Percentiles rank a stretch among this genome's conserved stretches.
Evolutionary conservation across 495 filamentous ascomycete genomes (phyloP).

Genomic region (Echria macrotheca): DNA sequence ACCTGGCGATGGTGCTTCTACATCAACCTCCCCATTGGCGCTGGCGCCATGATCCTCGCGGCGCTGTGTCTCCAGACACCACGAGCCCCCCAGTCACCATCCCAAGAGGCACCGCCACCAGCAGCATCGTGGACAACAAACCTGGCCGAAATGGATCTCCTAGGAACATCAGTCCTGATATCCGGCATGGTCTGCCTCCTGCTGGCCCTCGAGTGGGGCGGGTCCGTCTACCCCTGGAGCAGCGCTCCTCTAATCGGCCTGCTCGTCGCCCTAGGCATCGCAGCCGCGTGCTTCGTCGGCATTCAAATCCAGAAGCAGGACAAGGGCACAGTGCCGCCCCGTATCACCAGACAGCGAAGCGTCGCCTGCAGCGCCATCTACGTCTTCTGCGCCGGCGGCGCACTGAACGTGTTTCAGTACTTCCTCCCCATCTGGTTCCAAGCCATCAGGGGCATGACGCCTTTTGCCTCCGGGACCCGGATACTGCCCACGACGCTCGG

Average conservation of each 20-base stretch:
- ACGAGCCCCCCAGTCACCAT: too few species aligned
- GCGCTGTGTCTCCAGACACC: too few species aligned
- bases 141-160: too few species aligned
- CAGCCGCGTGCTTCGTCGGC: constrained; percentile 37
- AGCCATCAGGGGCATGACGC: constrained; percentile 56
- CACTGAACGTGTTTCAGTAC: constrained; percentile 6
- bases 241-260: constrained; percentile 49
- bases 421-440: constrained; percentile 56
- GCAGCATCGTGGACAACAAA: too few species aligned
- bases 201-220: constrained; percentile 58
- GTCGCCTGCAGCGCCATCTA: constrained; percentile 49
- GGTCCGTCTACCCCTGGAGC: constrained; percentile 50
- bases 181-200: constrained; percentile 49
- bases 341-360: constrained; percentile 56
- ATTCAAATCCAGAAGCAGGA: constrained; percentile 13
- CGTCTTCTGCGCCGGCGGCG: constrained; percentile 42
- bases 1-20: too few species aligned
- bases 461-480: constrained; percentile 60
- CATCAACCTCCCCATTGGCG: too few species aligned
- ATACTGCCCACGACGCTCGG: constrained; percentile 58
- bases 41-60: too few species aligned
- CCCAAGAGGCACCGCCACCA: too few species aligned
- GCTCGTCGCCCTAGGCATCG: constrained; percentile 43
- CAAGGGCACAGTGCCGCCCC: constrained; percentile 49
- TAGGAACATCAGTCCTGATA: constrained; percentile 42